Evolutionary conservation across 441 rosid species (phyloP).

Genomic region (Euphorbia corollata): DNA sequence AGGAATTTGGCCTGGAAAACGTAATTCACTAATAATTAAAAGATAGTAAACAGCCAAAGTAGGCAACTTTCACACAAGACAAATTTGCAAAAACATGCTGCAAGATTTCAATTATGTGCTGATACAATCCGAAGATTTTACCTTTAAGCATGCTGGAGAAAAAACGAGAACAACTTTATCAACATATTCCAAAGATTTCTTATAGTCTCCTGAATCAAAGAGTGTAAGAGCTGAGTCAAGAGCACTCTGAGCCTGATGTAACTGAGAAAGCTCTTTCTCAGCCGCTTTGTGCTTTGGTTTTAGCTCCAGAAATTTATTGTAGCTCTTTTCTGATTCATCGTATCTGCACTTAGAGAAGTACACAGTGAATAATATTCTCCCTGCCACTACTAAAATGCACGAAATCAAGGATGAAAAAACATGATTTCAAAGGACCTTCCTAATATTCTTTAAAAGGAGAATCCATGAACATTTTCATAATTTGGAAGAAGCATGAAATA

Average conservation of each 20-base stretch:
- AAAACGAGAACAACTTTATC: slow-evolving; percentile 89
- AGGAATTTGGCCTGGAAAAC: slow-evolving; percentile 72
- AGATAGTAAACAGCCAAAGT: not conserved
- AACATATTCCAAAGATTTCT: slow-evolving; percentile 66
- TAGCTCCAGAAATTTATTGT: slow-evolving; percentile 56
- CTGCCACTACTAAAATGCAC: slow-evolving; percentile 12
- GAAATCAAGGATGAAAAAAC: slow-evolving; percentile 7
- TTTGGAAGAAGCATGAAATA: not conserved
- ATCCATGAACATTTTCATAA: not conserved
- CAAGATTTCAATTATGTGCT: slow-evolving; percentile 24
- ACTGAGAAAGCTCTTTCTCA: slow-evolving; percentile 88
- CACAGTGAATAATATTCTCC: slow-evolving; percentile 5
- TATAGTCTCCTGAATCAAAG: slow-evolving; percentile 55
- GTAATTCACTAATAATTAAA: not conserved
- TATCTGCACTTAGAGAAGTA: slow-evolving; percentile 49
- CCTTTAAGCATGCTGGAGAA: slow-evolving; percentile 85
- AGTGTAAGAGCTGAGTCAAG: slow-evolving; percentile 56
- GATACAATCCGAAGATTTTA: slow-evolving; percentile 20
- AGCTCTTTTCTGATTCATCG: slow-evolving; percentile 72
- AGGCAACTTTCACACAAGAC: not conserved
- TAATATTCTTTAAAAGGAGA: not conserved
- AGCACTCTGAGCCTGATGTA: slow-evolving; percentile 75
- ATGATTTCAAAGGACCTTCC: slow-evolving; percentile 8
- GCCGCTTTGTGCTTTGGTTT: slow-evolving; percentile 61
- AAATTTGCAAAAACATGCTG: not conserved